A percentile compares a stretch with the other conserved stretches of the same genome.
phyloP scores from a whole-genome alignment of 805 yeast genomes.

The Starmerella stellata region DNA sequence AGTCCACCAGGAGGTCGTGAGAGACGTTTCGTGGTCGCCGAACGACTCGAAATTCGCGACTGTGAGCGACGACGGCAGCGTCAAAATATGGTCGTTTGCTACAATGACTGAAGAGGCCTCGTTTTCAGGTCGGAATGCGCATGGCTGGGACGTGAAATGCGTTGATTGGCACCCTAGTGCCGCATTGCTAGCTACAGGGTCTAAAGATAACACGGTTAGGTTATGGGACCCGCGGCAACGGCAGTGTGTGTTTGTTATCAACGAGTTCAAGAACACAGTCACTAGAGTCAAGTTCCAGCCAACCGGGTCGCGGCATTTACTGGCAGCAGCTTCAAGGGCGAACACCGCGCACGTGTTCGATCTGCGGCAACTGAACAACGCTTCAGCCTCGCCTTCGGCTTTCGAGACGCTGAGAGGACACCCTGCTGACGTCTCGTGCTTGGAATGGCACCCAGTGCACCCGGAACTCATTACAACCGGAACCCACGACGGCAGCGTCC shows the following conservation, averaged over 20 bases:
- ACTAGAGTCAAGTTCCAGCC: conserved; percentile 73
- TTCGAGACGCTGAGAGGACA: conserved; percentile 44
- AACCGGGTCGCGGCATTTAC: conserved; percentile 45
- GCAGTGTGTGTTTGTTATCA: conserved; percentile 56
- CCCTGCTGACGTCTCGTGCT: conserved; percentile 67
- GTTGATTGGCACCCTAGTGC: conserved; percentile 91
- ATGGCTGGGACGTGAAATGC: conserved; percentile 96
- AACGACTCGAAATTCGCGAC: conserved; percentile 84
- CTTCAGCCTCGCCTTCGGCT: not conserved
- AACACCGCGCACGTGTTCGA: conserved; percentile 77
- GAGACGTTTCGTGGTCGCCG: conserved; percentile 80
- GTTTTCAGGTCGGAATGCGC: conserved; percentile 43
- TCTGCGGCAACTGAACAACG: conserved; percentile 31
- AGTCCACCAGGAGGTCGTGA: conserved; percentile 63
- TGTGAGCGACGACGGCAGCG: conserved; percentile 75
- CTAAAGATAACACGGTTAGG: conserved; percentile 83
- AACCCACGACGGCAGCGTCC: conserved; percentile 72
- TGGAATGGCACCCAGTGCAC: conserved; percentile 88
- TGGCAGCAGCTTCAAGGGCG: conserved; percentile 81
- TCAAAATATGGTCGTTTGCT: conserved; percentile 81
- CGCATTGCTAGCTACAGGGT: conserved; percentile 79
- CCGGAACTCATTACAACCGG: conserved; percentile 65
- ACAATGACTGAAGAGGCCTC: conserved; percentile 73
- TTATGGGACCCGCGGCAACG: conserved; percentile 85
- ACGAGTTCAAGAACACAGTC: conserved; percentile 91